Conservation (phyloP, 495 filamentous ascomycete genomes). For the Cairneyella variabilis region DNA sequence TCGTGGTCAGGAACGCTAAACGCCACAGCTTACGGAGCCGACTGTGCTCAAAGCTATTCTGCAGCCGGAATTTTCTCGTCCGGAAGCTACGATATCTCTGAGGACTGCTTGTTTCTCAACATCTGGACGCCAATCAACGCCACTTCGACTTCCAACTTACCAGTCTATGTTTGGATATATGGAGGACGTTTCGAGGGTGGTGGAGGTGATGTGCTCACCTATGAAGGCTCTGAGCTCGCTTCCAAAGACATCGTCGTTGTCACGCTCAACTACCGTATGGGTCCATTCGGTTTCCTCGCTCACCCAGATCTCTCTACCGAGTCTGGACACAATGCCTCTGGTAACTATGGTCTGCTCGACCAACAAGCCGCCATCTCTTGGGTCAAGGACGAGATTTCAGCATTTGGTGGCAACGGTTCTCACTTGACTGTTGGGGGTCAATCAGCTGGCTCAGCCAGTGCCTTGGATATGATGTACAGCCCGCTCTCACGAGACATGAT, state of each 20-base stretch:
- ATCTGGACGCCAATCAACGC: conserved; percentile 29
- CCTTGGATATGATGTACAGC: too few species aligned
- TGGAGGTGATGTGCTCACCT: conserved; percentile 29
- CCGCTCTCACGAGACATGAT: too few species aligned
- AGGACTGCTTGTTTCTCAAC: conserved; percentile 25
- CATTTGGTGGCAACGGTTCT: conserved; percentile 62
- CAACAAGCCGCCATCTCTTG: conserved; percentile 66
- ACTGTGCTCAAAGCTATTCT: conserved; percentile 8
- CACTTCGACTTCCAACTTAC: conserved; percentile 22
- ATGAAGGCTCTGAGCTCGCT: conserved; percentile 38
- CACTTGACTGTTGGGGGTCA: conserved; percentile 64
- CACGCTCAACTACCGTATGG: conserved; percentile 52
- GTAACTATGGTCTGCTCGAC: conserved; percentile 59
- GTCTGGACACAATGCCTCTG: conserved; percentile 22
- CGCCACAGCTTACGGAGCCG: conserved; percentile 2
- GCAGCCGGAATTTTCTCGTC: not conserved
- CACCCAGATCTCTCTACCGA: conserved; percentile 7
- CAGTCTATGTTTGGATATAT: conserved; percentile 39
- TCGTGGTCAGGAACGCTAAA: conserved; percentile 1
- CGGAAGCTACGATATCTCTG: too few species aligned
- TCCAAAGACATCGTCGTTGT: conserved; percentile 34
- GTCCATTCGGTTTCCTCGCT: conserved; percentile 54
- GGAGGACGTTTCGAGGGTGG: conserved; percentile 34
- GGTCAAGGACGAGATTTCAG: conserved; percentile 60
- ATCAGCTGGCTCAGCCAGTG: too few species aligned